phyloP scores from a whole-genome alignment of 1,139 yeast species.

The Yamadazyma mexicana region DNA sequence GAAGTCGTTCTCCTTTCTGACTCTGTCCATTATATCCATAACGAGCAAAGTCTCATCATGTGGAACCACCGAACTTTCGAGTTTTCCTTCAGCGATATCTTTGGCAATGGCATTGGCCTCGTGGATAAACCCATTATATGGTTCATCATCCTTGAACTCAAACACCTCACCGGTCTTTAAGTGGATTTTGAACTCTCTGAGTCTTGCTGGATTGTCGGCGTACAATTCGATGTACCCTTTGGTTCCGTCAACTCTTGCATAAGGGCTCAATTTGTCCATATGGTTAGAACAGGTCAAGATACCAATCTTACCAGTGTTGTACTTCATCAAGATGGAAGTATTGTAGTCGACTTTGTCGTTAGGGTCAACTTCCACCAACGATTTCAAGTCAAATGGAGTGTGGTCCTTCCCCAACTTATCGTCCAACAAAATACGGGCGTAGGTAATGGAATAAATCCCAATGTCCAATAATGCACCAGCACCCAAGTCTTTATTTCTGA shows the following conservation, averaged over 20 bases:
- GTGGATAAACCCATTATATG: slow-evolving; percentile 46
- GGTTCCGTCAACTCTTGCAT: slow-evolving; percentile 38
- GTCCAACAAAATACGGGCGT: slow-evolving; percentile 41
- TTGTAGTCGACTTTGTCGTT: slow-evolving; percentile 36
- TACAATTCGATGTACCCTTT: slow-evolving; percentile 36
- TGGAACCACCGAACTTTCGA: slow-evolving; percentile 37
- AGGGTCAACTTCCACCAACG: slow-evolving; percentile 32
- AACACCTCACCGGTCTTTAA: slow-evolving; percentile 22
- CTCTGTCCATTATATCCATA: slow-evolving; percentile 45
- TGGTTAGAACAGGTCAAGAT: slow-evolving; percentile 34
- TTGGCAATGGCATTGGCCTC: slow-evolving; percentile 54
- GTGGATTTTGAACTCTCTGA: slow-evolving; percentile 28
- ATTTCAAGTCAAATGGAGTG: slow-evolving; percentile 27
- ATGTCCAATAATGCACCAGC: slow-evolving; percentile 64
- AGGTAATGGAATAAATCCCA: slow-evolving; percentile 60
- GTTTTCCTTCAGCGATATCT: slow-evolving; percentile 36
- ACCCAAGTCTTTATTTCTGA: slow-evolving; percentile 48
- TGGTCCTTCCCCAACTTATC: slow-evolving; percentile 28
- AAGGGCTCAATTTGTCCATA: slow-evolving; percentile 30
- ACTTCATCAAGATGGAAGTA: slow-evolving; percentile 34
- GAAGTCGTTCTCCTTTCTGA: slow-evolving; percentile 41
- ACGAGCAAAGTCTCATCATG: slow-evolving; percentile 44
- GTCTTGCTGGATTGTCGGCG: slow-evolving; percentile 36
- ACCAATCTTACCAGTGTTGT: slow-evolving; percentile 36
- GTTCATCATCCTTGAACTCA: slow-evolving; percentile 29